Evolutionary conservation across 257 asterid genomes (phyloP), one percentile per base, ranked within the genome.

Genomic region (Solanum bulbocastanum): DNA sequence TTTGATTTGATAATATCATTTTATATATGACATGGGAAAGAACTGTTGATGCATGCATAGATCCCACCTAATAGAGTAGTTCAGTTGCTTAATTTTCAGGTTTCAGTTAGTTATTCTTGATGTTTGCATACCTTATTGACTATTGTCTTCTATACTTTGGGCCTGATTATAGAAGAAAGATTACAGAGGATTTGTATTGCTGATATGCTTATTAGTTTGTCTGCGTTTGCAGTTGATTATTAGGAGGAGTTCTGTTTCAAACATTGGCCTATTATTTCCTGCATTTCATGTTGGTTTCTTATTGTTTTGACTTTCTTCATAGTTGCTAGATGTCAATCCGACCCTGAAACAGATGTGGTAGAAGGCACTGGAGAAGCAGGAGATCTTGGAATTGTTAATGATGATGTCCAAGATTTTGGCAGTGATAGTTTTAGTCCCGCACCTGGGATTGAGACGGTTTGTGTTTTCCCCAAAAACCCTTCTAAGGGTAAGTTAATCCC

Each of bases 381-480:
- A 27, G 98, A 96, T 90, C 91, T 96, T 86, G 99, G 99, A 83
- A 93, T 96, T 88, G 98, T 97, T 88, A 93, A 93, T 86, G 99
- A 97, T 22, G 99, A 96, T 91, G 98, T 89, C 86, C 98, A 94
- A 88, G 98, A 97, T 88, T 91, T 94, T 83, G 92, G 92, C 72
- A 91, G 93, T 79, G 99, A 96, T 46, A 92, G 86, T 84, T 96
- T 90, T 89, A 89, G 92, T 86, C 94, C 99, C 72, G 98, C 99
- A 89, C 91, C 95, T 13, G 95, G 93, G 49, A 98, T 97, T 87
- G 98, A 97, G 86, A 95, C 99, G 23, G 92, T 95, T 89, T 94
- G 95, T 91, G 93, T 96, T 90, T 97, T 97, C 91, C 99, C 99
- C 22, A 94, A 91, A 90, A 96, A 95, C 90, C 98, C 99, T 22